phyloP scores from a whole-genome alignment of 306 rosid genomes.

The Lathyrus sativus region DNA sequence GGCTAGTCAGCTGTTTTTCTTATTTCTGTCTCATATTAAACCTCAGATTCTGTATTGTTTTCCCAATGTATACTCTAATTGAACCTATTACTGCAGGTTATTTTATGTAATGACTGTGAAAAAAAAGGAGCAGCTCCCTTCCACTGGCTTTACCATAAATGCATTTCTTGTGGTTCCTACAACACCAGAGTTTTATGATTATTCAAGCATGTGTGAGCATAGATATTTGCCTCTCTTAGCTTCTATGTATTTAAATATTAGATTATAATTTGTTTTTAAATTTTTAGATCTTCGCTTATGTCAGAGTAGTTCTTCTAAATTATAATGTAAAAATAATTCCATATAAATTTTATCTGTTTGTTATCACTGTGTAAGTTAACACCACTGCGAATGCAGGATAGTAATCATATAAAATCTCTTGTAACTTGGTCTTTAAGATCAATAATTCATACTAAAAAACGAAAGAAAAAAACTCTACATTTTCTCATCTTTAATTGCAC shows the following conservation, averaged over 20 bases:
- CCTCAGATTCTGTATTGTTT: slow-evolving; percentile 5
- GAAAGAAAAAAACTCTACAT: too few relatives aligned
- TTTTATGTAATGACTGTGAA: slow-evolving; percentile 90
- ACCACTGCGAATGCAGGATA: too few relatives aligned
- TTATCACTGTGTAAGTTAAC: too few relatives aligned
- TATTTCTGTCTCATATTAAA: slow-evolving; percentile 7
- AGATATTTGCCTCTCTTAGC: slow-evolving; percentile 42
- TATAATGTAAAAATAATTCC: slow-evolving; percentile 23
- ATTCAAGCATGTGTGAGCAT: slow-evolving; percentile 30
- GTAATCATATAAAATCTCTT: too few relatives aligned
- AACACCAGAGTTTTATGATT: slow-evolving; percentile 76
- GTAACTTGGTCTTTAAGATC: too few relatives aligned
- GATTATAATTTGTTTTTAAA: slow-evolving; percentile 28
- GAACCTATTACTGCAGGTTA: slow-evolving; percentile 61
- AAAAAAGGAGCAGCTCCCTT: slow-evolving; percentile 79
- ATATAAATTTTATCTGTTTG: too few relatives aligned
- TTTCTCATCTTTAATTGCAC: too few relatives aligned
- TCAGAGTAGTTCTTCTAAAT: slow-evolving; percentile 13
- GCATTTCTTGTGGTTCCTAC: slow-evolving; percentile 79
- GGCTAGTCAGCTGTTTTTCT: slow-evolving; percentile 52
- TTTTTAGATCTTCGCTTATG: slow-evolving; percentile 30
- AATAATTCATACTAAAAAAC: too few relatives aligned
- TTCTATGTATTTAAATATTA: slow-evolving; percentile 41
- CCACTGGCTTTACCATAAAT: slow-evolving; percentile 90
- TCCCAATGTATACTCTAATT: slow-evolving; percentile 21